These are phyloP conservation scores for Cladosporium phlei DNA, from an alignment of 2,329 filamentous ascomycete species.

Conservation along the genomic window DNA sequence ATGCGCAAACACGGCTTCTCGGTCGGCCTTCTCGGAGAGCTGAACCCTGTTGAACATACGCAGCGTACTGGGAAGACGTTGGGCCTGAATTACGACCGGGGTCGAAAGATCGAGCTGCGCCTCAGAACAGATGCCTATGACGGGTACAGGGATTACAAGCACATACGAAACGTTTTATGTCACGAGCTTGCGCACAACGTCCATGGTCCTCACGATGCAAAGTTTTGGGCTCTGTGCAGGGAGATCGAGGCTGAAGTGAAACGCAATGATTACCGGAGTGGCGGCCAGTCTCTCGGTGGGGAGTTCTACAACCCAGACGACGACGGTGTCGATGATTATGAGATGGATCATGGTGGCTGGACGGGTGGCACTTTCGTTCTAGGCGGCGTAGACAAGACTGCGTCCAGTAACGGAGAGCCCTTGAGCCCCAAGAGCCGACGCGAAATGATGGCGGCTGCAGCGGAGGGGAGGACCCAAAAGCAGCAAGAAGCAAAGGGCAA, in stretches of 20 bases:
- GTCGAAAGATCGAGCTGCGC: conserved; percentile 85
- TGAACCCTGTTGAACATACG: conserved; percentile 84
- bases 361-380: conserved; percentile 71
- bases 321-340: conserved; percentile 43
- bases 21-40: conserved; percentile 85
- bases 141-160: conserved; percentile 88
- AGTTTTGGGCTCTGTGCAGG: conserved; percentile 86
- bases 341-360: conserved; percentile 70
- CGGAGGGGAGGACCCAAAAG: conserved; percentile 61
- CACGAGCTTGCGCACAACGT: conserved; percentile 96
- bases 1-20: conserved; percentile 84
- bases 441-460: conserved; percentile 69
- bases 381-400: conserved; percentile 25
- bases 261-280: conserved; percentile 68
- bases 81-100: conserved; percentile 80
- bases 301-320: conserved; percentile 52
- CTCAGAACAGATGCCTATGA: conserved; percentile 91
- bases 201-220: conserved; percentile 72
- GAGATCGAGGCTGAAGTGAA: conserved; percentile 86
- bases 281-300: conserved; percentile 59
- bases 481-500: conserved; percentile 40
- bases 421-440: conserved; percentile 61
- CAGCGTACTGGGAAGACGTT: conserved; percentile 76
- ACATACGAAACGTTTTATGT: conserved; percentile 84
- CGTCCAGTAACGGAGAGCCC: conserved; percentile 25